Evolutionary conservation across 2,329 filamentous ascomycete species (phyloP).

Genomic region (Xylariales sp.): DNA sequence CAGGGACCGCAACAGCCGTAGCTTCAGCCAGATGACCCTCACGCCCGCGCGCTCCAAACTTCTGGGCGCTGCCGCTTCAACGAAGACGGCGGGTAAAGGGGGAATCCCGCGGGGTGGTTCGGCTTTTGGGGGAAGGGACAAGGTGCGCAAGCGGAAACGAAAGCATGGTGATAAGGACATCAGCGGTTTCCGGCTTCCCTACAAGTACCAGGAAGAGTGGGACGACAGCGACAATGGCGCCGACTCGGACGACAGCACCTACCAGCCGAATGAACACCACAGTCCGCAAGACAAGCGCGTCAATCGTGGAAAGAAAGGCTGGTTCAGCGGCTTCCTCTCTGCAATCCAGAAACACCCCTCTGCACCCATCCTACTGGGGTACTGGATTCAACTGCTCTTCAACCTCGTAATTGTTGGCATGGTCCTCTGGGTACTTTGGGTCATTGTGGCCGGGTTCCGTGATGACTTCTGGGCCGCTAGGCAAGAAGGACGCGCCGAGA

Average conservation of each 20-base stretch:
- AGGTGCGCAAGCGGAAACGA: constrained; percentile 51
- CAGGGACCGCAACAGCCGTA: constrained; percentile 36
- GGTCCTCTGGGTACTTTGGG: constrained; percentile 62
- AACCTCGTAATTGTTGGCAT: constrained; percentile 57
- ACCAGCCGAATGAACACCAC: constrained; percentile 16
- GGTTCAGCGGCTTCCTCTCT: constrained; percentile 41
- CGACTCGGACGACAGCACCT: constrained; percentile 44
- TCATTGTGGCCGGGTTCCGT: constrained; percentile 64
- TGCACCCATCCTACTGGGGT: constrained; percentile 53
- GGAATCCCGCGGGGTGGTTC: constrained; percentile 47
- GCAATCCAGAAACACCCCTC: constrained; percentile 53
- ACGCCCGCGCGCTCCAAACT: constrained; percentile 45
- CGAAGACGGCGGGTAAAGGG: constrained; percentile 54
- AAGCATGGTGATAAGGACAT: constrained; percentile 48
- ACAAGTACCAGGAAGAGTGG: constrained; percentile 35
- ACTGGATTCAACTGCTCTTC: constrained; percentile 57
- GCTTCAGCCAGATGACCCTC: constrained; percentile 38
- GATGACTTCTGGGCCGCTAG: constrained; percentile 71
- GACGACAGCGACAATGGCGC: constrained; percentile 42
- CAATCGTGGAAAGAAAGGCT: constrained; percentile 28
- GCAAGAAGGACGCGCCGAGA: constrained; percentile 58
- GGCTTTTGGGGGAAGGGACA: constrained; percentile 34
- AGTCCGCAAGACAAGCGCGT: constrained; percentile 13
- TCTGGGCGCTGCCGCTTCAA: constrained; percentile 20
- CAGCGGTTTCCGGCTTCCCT: constrained; percentile 39